Evolutionary conservation across 139 green algal species (phyloP), one percentile per base, ranked within the genome.

Genomic region (Picochlorum sp.): DNA sequence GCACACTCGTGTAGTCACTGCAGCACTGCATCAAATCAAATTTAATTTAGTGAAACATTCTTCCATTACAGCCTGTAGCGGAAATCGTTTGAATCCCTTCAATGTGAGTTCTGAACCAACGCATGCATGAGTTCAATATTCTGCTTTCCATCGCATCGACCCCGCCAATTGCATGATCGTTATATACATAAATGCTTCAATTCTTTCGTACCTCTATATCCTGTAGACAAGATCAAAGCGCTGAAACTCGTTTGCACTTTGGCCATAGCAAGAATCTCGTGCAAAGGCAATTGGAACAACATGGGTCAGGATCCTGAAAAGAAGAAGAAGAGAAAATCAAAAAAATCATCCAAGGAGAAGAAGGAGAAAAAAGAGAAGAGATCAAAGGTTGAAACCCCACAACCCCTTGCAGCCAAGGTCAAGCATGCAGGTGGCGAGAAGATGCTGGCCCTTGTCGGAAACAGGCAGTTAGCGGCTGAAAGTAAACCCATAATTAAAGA

Each of bases 401-500:
- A 52, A 10, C 15, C 49, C 24, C n/a, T 38, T n/a, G 26, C n/a
- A 1, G n/a, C 8, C 63, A 69, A 69, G 59, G 38, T 18, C 3
- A 75, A 78, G 41, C 56, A 74, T 45, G 26, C 44, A 41, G 34
- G 34, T 41, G 34, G 18, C 13, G 32, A 45, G 18, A 61, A 15
- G 13, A 20, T 60, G 54, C 47, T 83, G 52, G 82, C 82, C 9
- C 58, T 45, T 10, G 83, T 90, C 2, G 85, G 85, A 30, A 72
- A 86, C 68, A 63, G 60, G 5, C 26, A 64, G 13, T 66, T 88
- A 18, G 81, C 83, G 8, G 30, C 60, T 21, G 59, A 14, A n/a
- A 59, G 67, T 16, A 77, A 79, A 18, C 54, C 68, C 4, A 71
- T 92, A 49, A n/a, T 82, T 11, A 87, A 87, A 72, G 50, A 57